These are phyloP conservation scores for Kuraishia piskuri DNA, from an alignment of 805 yeast genomes.

Conservation along the genomic window DNA sequence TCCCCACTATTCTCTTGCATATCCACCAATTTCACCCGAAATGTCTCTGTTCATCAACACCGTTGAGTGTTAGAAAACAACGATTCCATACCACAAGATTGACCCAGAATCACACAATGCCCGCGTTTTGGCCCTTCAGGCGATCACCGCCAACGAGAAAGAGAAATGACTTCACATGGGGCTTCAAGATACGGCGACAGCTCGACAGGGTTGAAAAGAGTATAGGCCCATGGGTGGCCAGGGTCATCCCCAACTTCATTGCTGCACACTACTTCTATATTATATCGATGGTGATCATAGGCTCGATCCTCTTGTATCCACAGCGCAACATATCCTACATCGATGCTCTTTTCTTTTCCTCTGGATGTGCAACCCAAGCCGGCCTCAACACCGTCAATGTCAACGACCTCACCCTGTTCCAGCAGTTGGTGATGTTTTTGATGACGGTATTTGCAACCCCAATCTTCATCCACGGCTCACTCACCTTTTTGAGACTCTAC, in stretches of 20 bases:
- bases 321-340: slow-evolving; percentile 56
- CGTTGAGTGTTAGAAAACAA: background rate
- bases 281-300: slow-evolving; percentile 44
- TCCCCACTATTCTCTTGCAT: too few species aligned
- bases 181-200: slow-evolving; percentile 24
- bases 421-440: slow-evolving; percentile 67
- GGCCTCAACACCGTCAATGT: slow-evolving; percentile 79
- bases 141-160: background rate
- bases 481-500: slow-evolving; percentile 71
- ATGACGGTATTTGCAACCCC: slow-evolving; percentile 71
- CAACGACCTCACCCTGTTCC: slow-evolving; percentile 59
- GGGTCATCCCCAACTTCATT: slow-evolving; percentile 42
- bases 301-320: slow-evolving; percentile 75
- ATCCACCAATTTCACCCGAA: too few species aligned
- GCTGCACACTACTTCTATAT: slow-evolving; percentile 74
- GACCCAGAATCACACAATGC: background rate
- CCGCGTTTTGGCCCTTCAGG: background rate
- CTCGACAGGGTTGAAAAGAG: slow-evolving; percentile 26
- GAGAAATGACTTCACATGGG: slow-evolving; percentile 12
- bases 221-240: slow-evolving; percentile 31
- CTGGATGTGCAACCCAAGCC: slow-evolving; percentile 82
- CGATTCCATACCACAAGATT: too few species aligned
- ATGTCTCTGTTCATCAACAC: background rate
- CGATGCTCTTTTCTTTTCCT: slow-evolving; percentile 70
- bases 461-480: slow-evolving; percentile 72